Evolutionary conservation across 352 stramenopile genomes (phyloP), one percentile per base, ranked within the genome.

Genomic region (Ophiocytium majus): DNA sequence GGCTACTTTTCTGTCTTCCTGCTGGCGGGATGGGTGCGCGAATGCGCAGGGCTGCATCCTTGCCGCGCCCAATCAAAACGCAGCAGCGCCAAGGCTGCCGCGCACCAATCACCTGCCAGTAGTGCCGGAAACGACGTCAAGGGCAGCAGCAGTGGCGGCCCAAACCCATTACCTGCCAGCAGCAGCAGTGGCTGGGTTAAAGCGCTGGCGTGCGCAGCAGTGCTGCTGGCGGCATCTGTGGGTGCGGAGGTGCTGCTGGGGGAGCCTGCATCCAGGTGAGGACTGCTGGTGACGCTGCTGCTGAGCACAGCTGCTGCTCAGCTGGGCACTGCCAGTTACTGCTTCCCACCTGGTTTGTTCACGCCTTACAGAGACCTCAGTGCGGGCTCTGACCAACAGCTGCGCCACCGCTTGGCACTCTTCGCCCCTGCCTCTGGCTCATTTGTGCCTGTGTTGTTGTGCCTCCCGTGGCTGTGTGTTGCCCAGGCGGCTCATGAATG

Each of bases 401-500:
- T n/a, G n/a, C n/a, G n/a, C n/a, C n/a, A n/a, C n/a, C n/a, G n/a
- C n/a, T n/a, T n/a, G n/a, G n/a, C n/a, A n/a, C n/a, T n/a, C n/a
- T n/a, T n/a, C n/a, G n/a, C n/a, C n/a, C n/a, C n/a, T n/a, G n/a
- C n/a, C n/a, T n/a, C n/a, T n/a, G n/a, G n/a, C n/a, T n/a, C n/a
- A n/a, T n/a, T n/a, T n/a, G n/a, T n/a, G n/a, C n/a, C n/a, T n/a
- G n/a, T 74, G 31, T 32, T 5, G 31, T 23, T 37, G 31, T 49
- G 32, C 9, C 71, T 23, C 50, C 31, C 50, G 37, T 37, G 28
- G 1, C 66, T 10, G 1, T 78, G n/a, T 43, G 10, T 75, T 74
- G 50, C 37, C 34, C 79, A 86, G 83, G 79, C 83, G 83, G 28
- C 79, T 86, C 76, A 50, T 86, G 32, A 86, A 86, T 33, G 50